A percentile compares a stretch with the other conserved stretches of the same genome.
Evolutionary conservation across 2,329 filamentous ascomycete genomes (phyloP).

Genomic region (Ophiostoma himal-ulmi): DNA sequence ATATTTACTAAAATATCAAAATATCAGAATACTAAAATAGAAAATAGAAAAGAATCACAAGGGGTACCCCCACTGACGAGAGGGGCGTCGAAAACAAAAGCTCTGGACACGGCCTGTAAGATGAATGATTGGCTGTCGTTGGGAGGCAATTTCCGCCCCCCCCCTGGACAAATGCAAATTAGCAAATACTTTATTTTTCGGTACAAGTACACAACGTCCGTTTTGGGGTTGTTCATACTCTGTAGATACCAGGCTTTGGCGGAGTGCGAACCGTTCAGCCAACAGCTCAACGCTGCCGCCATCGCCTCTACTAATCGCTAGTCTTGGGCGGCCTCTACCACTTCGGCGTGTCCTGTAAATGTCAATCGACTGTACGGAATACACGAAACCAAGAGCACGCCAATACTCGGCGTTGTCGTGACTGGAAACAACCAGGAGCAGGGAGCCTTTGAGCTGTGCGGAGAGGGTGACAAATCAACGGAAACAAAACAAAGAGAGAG

Average conservation of each 20-base stretch:
- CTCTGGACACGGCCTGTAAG: neutral
- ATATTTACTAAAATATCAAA: no score
- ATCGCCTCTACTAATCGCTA: neutral
- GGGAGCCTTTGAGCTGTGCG: neutral
- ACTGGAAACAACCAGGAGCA: neutral
- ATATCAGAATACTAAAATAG: no score
- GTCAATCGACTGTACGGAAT: neutral
- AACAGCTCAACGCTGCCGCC: neutral
- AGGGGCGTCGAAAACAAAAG: neutral
- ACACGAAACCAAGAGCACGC: neutral
- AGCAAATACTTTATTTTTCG: neutral
- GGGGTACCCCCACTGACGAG: neutral
- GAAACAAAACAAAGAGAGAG: neutral
- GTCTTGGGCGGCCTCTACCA: neutral
- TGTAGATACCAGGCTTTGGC: no score
- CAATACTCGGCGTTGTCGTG: neutral
- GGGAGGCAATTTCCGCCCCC: slow-evolving; percentile 1
- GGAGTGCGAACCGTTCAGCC: neutral
- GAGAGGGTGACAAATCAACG: no score
- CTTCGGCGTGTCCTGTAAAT: neutral
- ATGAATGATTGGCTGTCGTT: neutral
- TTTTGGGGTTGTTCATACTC: neutral
- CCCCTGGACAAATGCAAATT: neutral
- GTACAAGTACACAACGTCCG: neutral
- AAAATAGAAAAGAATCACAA: neutral